A percentile compares a stretch with the other conserved stretches of the same genome.
Conservation (phyloP, 2,329 filamentous ascomycete genomes). For the Colletotrichum karsti region DNA sequence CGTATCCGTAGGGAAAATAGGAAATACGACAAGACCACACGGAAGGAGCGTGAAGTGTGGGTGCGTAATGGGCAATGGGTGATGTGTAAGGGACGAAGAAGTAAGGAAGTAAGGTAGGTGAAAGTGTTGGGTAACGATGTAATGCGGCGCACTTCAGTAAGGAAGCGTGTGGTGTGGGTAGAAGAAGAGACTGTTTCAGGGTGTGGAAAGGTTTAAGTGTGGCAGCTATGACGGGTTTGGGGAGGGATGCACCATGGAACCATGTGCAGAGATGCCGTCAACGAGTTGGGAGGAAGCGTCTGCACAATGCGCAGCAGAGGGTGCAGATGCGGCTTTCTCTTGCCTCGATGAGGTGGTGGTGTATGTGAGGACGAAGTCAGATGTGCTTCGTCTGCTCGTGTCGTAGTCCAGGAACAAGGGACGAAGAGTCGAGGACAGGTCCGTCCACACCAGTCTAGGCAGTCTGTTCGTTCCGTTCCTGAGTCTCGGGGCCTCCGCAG, state of each 20-base stretch:
- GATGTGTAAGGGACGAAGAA: not conserved
- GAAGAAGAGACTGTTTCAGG: conserved; percentile 18
- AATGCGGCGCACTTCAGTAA: not conserved
- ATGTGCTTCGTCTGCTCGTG: conserved; percentile 2
- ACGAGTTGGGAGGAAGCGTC: not conserved
- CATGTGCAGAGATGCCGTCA: conserved; percentile 10
- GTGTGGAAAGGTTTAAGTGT: conserved; percentile 19
- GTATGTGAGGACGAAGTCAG: not conserved
- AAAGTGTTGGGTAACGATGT: not conserved
- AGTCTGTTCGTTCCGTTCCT: not conserved
- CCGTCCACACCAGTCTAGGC: not conserved
- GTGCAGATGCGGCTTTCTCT: not conserved
- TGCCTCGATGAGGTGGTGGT: not conserved
- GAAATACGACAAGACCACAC: not conserved
- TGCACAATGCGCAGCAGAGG: not conserved
- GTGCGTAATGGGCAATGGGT: not conserved
- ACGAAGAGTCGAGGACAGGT: not conserved
- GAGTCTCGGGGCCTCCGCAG: not conserved
- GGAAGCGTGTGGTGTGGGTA: conserved; percentile 3
- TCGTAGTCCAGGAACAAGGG: conserved; percentile 1
- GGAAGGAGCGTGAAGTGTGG: not conserved
- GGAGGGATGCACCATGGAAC: conserved; percentile 17
- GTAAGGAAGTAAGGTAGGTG: not conserved
- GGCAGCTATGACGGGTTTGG: conserved; percentile 21
- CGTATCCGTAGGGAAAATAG: not conserved